Evolutionary conservation across 441 rosid species (phyloP).

Genomic region (Biscutella auriculata): DNA sequence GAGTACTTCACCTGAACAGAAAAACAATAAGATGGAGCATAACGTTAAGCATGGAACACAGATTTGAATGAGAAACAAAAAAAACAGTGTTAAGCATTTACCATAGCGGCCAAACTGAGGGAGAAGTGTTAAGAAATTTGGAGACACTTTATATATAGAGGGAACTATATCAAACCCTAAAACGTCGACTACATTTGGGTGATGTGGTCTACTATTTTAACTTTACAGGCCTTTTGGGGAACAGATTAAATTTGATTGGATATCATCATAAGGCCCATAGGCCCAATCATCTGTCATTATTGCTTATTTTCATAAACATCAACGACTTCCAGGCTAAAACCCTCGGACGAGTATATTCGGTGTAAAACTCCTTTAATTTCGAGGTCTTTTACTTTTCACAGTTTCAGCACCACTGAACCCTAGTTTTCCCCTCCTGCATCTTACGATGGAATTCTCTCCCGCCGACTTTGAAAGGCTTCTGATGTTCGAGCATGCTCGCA

Average conservation of each 20-base stretch:
- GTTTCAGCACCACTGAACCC: slow-evolving; percentile 7
- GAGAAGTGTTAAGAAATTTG: background rate
- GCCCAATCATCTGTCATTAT: background rate
- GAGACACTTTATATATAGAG: background rate
- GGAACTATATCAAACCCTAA: slow-evolving; percentile 13
- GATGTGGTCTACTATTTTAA: background rate
- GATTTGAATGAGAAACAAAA: too few relatives aligned
- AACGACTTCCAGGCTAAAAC: background rate
- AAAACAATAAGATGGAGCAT: background rate
- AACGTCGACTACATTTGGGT: background rate
- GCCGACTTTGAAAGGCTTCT: slow-evolving; percentile 41
- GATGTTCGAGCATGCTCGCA: slow-evolving; percentile 35
- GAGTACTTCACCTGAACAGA: slow-evolving; percentile 56
- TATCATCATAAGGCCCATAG: background rate
- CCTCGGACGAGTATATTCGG: background rate
- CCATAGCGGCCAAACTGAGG: slow-evolving; percentile 9
- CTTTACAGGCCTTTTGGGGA: background rate
- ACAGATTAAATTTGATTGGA: too few relatives aligned
- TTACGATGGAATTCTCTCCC: slow-evolving; percentile 31
- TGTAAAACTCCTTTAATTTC: background rate
- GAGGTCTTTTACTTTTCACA: background rate
- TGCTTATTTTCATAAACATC: background rate
- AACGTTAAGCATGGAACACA: background rate
- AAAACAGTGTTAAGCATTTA: background rate
- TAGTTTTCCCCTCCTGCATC: background rate